Conservation (phyloP, 139 green algal species). For the Zygnema cylindricum region DNA sequence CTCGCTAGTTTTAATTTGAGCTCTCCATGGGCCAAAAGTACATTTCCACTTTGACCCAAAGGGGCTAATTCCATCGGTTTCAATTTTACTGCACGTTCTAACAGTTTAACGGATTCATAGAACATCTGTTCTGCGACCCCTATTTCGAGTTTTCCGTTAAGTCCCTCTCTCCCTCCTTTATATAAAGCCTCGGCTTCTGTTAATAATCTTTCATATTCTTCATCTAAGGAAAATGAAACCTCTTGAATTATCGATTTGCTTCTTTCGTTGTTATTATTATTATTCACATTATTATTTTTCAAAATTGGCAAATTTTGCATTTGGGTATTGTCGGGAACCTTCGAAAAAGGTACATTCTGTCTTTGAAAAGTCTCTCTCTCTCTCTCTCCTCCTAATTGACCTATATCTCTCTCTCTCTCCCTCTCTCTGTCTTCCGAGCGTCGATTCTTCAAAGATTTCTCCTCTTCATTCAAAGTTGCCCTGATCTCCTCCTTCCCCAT, state of each 20-base stretch:
- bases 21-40: constrained; percentile 52
- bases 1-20: constrained; percentile 33
- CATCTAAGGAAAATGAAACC: constrained; percentile 5
- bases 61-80: constrained; percentile 9
- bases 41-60: constrained; percentile 51
- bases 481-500: constrained; percentile 20
- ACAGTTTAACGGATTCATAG: constrained; percentile 6
- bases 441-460: neutral
- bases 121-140: constrained; percentile 42
- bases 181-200: constrained; percentile 27
- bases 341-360: too few relatives aligned
- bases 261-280: too few relatives aligned
- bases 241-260: neutral
- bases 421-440: neutral
- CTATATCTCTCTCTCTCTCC: constrained; percentile 8
- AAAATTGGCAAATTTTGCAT: constrained; percentile 23
- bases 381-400: constrained; percentile 7
- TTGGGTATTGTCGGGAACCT: too few relatives aligned
- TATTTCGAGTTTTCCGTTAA: constrained; percentile 44
- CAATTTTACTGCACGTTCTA: constrained; percentile 31
- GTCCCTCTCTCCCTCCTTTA: constrained; percentile 25
- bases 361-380: neutral
- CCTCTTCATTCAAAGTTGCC: neutral
- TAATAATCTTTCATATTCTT: constrained; percentile 29
- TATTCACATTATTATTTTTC: neutral